A percentile compares a stretch with the other conserved stretches of the same genome.
Conservation (phyloP, 345 rosid species). For the Populus euphratica region DNA sequence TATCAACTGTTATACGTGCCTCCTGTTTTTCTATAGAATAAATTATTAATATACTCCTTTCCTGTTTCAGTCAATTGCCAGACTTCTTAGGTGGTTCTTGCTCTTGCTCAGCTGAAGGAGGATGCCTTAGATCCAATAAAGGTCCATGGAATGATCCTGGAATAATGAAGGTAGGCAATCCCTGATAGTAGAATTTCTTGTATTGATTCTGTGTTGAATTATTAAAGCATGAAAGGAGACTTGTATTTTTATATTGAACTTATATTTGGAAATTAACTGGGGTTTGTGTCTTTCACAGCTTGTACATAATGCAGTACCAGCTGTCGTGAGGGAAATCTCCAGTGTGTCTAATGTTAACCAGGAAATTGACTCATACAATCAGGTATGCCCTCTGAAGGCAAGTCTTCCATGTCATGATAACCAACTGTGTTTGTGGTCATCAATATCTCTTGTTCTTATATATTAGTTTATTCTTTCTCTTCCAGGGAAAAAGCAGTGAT, state of each 20-base stretch:
- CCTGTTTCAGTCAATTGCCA: slow-evolving; percentile 77
- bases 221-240: slow-evolving; percentile 8
- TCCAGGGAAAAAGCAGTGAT: slow-evolving; percentile 55
- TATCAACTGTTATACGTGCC: slow-evolving; percentile 16
- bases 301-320: slow-evolving; percentile 56
- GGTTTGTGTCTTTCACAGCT: slow-evolving; percentile 41
- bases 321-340: slow-evolving; percentile 55
- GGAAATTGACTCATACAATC: slow-evolving; percentile 44
- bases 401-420: slow-evolving; percentile 4
- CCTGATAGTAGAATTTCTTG: neutral
- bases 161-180: slow-evolving; percentile 69
- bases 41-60: neutral
- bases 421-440: neutral
- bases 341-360: slow-evolving; percentile 47
- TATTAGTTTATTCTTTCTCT: slow-evolving; percentile 10
- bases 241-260: slow-evolving; percentile 17
- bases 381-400: slow-evolving; percentile 54
- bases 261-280: slow-evolving; percentile 20
- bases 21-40: neutral
- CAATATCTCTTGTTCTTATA: neutral
- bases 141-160: slow-evolving; percentile 98
- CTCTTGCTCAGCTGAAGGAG: slow-evolving; percentile 72
- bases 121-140: slow-evolving; percentile 84
- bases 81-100: slow-evolving; percentile 94
- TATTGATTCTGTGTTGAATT: slow-evolving; percentile 3